Evolutionary conservation across 768 basidiomycete genomes (phyloP).

Genomic region (Lactarius evosmus): DNA sequence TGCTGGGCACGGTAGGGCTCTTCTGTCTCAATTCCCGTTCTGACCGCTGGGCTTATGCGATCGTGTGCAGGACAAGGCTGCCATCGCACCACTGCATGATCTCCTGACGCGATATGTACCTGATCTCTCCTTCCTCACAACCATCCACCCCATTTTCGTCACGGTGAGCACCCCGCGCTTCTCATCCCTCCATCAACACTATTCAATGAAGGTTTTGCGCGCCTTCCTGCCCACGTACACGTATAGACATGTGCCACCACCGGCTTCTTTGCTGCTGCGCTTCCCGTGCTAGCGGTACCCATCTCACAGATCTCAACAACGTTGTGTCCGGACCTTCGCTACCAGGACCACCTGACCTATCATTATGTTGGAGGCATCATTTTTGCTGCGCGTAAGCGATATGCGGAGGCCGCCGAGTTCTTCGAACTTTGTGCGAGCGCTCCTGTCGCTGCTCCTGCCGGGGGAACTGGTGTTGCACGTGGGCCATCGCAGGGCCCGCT

Average conservation of each 20-base stretch:
- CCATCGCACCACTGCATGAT: slow-evolving; percentile 56
- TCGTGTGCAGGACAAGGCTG: slow-evolving; percentile 42
- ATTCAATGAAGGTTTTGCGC: neutral
- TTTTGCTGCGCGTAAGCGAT: slow-evolving; percentile 58
- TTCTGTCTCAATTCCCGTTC: neutral
- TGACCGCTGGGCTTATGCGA: slow-evolving; percentile 9
- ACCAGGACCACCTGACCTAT: slow-evolving; percentile 80
- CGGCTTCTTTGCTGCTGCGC: slow-evolving; percentile 51
- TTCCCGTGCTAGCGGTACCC: slow-evolving; percentile 58
- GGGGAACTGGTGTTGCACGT: neutral
- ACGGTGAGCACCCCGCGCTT: slow-evolving; percentile 41
- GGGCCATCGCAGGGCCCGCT: slow-evolving; percentile 17
- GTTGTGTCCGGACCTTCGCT: slow-evolving; percentile 57
- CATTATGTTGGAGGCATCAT: slow-evolving; percentile 81
- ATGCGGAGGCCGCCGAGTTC: slow-evolving; percentile 67
- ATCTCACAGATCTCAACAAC: slow-evolving; percentile 61
- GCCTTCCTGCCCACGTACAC: neutral
- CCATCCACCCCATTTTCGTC: slow-evolving; percentile 67
- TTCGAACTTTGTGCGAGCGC: slow-evolving; percentile 74
- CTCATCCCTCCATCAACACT: neutral
- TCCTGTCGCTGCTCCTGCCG: slow-evolving; percentile 29
- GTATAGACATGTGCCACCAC: slow-evolving; percentile 55
- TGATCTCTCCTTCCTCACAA: slow-evolving; percentile 56
- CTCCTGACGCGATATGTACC: slow-evolving; percentile 64
- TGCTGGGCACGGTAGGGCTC: slow-evolving; percentile 48